Evolutionary conservation across 768 basidiomycete genomes (phyloP), one percentile per base, ranked within the genome.

Genomic region (Panaeolus papilionaceus): DNA sequence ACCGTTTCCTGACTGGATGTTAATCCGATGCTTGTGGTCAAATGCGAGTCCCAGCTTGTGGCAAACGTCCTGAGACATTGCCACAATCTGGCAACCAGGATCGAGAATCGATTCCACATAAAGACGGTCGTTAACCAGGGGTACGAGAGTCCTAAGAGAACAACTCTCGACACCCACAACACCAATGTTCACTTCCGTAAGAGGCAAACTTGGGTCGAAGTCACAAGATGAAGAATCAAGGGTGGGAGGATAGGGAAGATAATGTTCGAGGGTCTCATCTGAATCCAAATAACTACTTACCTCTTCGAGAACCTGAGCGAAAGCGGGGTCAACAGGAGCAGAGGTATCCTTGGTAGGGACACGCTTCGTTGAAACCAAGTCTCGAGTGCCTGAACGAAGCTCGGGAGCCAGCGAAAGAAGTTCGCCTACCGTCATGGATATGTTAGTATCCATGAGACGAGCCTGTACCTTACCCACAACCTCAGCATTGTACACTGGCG

Each of bases 31-130:
- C 33, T 33, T 33, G 4, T 42, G 4, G 2, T 42, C 42, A 42
- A 4, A 42, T 4, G 42, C 38, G 18, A 76, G 20, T 4, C 65
- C 65, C 2, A 75, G 38, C 6, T 67, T 64, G 8, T 70, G 42
- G 42, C 71, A 71, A 1, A 73, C 66, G 7, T 69, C 72, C 38
- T 74, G 64, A 0, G 74, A 73, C 70, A 78, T 77, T 0, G 75
- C 67, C 0, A 78, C 67, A 23, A 78, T 74, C 28, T 76, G 71
- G 0, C 74, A 77, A 0, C 77, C 75, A 16, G 69, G 58, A 40
- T 78, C 75, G 0, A 75, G 39, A 3, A 78, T 70, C 11, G 38
- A 64, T 47, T 72, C 71, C 0, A 70, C 66, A 11, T 64, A 39
- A 4, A 63, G 38, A 7, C 18, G 49, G 14, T 69, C 58, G 65